Evolutionary conservation across 139 green algal species (phyloP).

Genomic region (Bryopsis sp.): DNA sequence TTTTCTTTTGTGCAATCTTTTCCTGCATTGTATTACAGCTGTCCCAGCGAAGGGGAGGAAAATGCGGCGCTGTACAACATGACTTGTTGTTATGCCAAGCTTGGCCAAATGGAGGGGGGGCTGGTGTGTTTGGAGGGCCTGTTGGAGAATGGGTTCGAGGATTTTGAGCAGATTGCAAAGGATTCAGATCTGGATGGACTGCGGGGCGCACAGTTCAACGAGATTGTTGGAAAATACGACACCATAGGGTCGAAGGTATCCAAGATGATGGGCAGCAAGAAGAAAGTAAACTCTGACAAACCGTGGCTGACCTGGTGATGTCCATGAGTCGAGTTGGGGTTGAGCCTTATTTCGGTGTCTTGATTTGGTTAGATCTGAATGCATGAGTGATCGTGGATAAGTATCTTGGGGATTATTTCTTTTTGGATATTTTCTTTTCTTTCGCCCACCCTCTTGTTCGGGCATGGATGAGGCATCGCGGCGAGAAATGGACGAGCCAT

Average conservation of each 20-base stretch:
- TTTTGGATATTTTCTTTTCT: no score
- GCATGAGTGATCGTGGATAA: no score
- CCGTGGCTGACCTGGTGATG: background rate
- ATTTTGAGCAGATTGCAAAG: background rate
- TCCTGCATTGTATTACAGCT: background rate
- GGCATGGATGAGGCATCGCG: no score
- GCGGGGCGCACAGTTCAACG: background rate
- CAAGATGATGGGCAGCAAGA: background rate
- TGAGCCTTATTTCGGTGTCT: no score
- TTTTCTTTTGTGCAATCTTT: no score
- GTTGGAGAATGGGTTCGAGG: conserved; percentile 19
- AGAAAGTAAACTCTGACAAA: background rate
- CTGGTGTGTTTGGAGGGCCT: conserved; percentile 34
- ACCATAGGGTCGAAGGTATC: background rate
- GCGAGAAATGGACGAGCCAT: no score
- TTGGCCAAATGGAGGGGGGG: conserved; percentile 23
- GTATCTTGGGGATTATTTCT: no score
- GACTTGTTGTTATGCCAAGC: conserved; percentile 28
- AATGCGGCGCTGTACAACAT: conserved; percentile 41
- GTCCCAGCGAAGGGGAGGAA: conserved; percentile 33
- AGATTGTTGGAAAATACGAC: background rate
- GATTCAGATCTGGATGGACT: background rate
- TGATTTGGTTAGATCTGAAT: no score
- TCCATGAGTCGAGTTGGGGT: no score
- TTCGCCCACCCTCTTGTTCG: no score